Evolutionary conservation across 805 yeast genomes (phyloP).

Genomic region (Starmerella sp.): DNA sequence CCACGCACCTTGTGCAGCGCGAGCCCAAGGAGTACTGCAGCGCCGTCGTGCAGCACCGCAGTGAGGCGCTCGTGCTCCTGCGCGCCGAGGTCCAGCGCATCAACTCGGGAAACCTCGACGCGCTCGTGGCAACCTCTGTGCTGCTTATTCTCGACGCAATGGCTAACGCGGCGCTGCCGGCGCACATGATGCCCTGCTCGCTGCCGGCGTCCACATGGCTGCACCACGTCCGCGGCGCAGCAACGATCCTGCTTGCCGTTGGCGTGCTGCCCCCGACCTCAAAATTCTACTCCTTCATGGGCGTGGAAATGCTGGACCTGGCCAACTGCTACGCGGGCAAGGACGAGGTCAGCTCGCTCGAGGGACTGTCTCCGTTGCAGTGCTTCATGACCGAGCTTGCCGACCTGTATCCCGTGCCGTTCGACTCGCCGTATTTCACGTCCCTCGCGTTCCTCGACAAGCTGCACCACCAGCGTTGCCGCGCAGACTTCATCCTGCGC

Average conservation of each 20-base stretch:
- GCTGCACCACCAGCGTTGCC: slow-evolving; percentile 61
- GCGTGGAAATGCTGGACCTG: slow-evolving; percentile 82
- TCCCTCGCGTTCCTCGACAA: slow-evolving; percentile 79
- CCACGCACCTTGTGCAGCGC: slow-evolving; percentile 73
- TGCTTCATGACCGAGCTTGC: slow-evolving; percentile 81
- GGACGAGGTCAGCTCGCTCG: neutral
- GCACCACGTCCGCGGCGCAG: slow-evolving; percentile 94
- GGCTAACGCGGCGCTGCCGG: slow-evolving; percentile 72
- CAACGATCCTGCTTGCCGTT: slow-evolving; percentile 89
- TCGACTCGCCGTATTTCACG: slow-evolving; percentile 74
- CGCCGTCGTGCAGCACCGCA: slow-evolving; percentile 66
- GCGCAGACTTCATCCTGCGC: slow-evolving; percentile 74
- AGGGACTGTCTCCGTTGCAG: slow-evolving; percentile 25
- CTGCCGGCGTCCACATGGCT: slow-evolving; percentile 94
- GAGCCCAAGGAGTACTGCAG: slow-evolving; percentile 36
- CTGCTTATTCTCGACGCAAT: slow-evolving; percentile 84
- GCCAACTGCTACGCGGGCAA: slow-evolving; percentile 41
- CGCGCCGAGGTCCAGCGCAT: slow-evolving; percentile 80
- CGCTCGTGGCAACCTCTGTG: slow-evolving; percentile 83
- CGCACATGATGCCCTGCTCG: slow-evolving; percentile 37
- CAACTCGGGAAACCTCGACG: slow-evolving; percentile 69
- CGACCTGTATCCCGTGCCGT: slow-evolving; percentile 76
- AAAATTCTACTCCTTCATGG: slow-evolving; percentile 54
- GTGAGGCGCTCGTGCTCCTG: slow-evolving; percentile 69
- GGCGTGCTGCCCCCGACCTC: slow-evolving; percentile 75